Conservation (phyloP, 2,329 filamentous ascomycete genomes). For the Xylariomycetidae sp. region DNA sequence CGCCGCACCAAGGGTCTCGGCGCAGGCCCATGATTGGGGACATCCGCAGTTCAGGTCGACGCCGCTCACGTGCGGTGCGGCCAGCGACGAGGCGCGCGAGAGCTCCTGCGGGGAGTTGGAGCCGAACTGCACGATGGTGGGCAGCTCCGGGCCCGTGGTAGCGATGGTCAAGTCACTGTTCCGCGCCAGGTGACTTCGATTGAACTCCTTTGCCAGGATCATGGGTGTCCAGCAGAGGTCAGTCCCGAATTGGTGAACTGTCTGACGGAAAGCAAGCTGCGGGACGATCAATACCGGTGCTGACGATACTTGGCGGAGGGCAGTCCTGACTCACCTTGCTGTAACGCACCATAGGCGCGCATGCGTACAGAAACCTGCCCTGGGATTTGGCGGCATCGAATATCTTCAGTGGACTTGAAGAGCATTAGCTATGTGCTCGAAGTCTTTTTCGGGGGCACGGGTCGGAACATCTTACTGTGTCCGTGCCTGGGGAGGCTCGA, state of each 20-base stretch:
- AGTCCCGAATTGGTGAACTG: constrained; percentile 56
- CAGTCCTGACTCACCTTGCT: constrained; percentile 16
- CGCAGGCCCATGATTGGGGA: constrained; percentile 66
- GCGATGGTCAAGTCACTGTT: constrained; percentile 61
- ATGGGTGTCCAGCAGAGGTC: constrained; percentile 68
- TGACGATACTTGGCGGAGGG: too few relatives aligned
- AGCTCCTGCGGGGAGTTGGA: constrained; percentile 56
- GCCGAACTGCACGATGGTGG: constrained; percentile 63
- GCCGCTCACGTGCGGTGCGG: constrained; percentile 55
- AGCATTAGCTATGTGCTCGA: constrained; percentile 8
- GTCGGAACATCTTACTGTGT: too few relatives aligned
- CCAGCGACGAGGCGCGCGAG: constrained; percentile 54
- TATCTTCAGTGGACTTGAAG: constrained; percentile 34
- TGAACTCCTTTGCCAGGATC: constrained; percentile 65
- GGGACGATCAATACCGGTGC: too few relatives aligned
- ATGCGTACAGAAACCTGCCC: constrained; percentile 36
- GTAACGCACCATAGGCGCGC: constrained; percentile 37
- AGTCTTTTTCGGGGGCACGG: too few relatives aligned
- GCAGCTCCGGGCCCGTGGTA: constrained; percentile 41
- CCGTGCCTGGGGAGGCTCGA: too few relatives aligned
- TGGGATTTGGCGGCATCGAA: constrained; percentile 36
- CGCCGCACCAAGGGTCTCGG: constrained; percentile 61
- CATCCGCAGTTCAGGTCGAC: constrained; percentile 70
- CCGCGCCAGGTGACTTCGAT: constrained; percentile 52
- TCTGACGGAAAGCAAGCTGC: constrained; percentile 59